Conservation (phyloP, 2,329 filamentous ascomycete genomes). For the Fusarium piperis region DNA sequence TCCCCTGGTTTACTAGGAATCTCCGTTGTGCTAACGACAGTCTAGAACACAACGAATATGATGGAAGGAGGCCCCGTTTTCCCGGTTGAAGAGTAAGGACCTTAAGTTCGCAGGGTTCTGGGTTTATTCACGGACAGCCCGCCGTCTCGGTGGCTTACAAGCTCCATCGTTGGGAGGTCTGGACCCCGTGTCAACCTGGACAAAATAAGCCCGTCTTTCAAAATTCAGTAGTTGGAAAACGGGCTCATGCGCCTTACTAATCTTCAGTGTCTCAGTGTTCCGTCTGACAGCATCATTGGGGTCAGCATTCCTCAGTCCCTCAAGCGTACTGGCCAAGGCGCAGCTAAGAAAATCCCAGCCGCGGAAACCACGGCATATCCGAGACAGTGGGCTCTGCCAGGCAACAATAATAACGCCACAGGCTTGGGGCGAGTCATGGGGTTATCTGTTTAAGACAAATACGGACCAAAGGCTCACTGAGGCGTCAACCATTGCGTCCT, state of each 20-base stretch:
- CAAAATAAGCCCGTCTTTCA: background rate
- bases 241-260: background rate
- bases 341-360: background rate
- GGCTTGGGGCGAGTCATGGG: background rate
- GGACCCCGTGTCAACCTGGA: background rate
- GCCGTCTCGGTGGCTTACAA: background rate
- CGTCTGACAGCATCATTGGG: background rate
- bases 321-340: background rate
- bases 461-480: background rate
- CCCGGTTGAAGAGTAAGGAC: background rate
- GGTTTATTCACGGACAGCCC: background rate
- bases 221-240: background rate
- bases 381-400: background rate
- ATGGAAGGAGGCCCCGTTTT: background rate
- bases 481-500: background rate
- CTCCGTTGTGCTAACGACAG: constrained; percentile 1
- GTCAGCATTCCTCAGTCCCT: background rate
- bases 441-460: background rate
- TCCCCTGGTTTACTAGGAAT: background rate
- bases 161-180: background rate
- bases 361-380: background rate
- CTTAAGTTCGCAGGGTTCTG: background rate
- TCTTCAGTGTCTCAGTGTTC: background rate
- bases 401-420: background rate
- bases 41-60: background rate